Evolutionary conservation across 306 rosid species (phyloP).

Genomic region (Lupinus albus): DNA sequence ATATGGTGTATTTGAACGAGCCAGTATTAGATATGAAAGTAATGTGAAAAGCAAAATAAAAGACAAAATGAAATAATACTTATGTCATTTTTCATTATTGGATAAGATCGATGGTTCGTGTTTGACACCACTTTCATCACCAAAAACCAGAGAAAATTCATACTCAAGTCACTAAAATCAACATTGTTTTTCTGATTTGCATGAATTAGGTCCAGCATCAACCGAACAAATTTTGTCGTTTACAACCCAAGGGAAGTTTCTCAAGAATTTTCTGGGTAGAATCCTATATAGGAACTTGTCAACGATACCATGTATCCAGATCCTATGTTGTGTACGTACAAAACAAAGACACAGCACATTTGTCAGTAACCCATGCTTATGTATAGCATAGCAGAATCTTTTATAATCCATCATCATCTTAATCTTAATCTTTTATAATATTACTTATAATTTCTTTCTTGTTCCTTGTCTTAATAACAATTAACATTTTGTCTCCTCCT

Average conservation of each 20-base stretch:
- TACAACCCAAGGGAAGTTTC: not conserved
- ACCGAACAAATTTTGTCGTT: constrained; percentile 32
- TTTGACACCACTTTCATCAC: too few species aligned
- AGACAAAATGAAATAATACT: too few species aligned
- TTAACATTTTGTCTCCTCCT: constrained; percentile 27
- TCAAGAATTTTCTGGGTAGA: constrained; percentile 40
- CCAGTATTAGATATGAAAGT: too few species aligned
- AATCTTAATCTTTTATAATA: not conserved
- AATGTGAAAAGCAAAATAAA: too few species aligned
- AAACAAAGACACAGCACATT: constrained; percentile 41
- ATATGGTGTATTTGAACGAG: too few species aligned
- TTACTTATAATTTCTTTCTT: constrained; percentile 12
- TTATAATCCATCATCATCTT: constrained; percentile 10
- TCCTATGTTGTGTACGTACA: constrained; percentile 15
- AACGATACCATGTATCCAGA: constrained; percentile 31
- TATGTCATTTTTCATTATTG: too few species aligned
- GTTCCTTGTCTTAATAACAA: not conserved
- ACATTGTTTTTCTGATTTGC: too few species aligned
- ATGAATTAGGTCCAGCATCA: not conserved
- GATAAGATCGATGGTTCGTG: too few species aligned
- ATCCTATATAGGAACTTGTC: not conserved
- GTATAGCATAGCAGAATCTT: constrained; percentile 16
- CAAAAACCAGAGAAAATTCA: too few species aligned
- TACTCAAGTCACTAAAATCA: too few species aligned
- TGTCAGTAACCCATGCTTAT: constrained; percentile 28